Conservation (phyloP, 139 green algal species). For the Tetradesmus lagerheimii region DNA sequence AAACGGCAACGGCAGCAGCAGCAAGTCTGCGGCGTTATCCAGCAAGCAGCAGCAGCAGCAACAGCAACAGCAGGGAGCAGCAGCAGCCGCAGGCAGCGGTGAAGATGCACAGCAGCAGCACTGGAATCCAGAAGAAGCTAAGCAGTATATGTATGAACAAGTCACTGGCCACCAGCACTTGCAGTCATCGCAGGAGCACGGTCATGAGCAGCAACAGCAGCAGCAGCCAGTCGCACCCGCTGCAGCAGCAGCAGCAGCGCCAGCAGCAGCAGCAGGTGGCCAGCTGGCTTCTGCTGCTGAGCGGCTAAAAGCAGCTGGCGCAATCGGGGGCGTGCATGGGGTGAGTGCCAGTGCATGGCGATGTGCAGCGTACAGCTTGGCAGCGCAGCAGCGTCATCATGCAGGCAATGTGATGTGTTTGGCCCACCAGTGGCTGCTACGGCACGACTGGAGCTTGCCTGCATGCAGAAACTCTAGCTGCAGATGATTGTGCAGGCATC, state of each 20-base stretch:
- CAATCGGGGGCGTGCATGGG: constrained; percentile 17
- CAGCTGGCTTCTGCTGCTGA: constrained; percentile 25
- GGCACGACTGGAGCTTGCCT: background rate
- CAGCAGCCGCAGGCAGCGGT: constrained; percentile 18
- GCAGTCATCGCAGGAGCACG: constrained; percentile 1
- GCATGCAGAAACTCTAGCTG: no score
- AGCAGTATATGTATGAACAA: constrained; percentile 44
- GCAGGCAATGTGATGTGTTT: background rate
- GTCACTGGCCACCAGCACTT: constrained; percentile 31
- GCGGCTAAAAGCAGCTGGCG: background rate
- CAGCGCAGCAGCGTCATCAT: no score
- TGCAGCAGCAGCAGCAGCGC: background rate
- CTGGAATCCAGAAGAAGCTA: constrained; percentile 5
- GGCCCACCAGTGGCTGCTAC: background rate
- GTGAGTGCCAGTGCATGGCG: constrained; percentile 15
- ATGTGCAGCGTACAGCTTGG: background rate
- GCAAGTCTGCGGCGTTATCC: background rate
- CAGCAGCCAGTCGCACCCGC: background rate
- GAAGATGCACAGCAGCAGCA: constrained; percentile 26
- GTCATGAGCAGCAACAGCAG: constrained; percentile 15
- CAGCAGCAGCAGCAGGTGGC: constrained; percentile 18
- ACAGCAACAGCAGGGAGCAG: background rate
- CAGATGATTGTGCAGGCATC: no score
- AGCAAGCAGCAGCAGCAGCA: constrained; percentile 6
- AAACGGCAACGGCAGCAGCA: constrained; percentile 24